Percentiles rank a stretch among this genome's conserved stretches.
These are phyloP conservation scores for Glonium stellatum DNA, from an alignment of 495 filamentous ascomycete genomes.

Conservation along the genomic window DNA sequence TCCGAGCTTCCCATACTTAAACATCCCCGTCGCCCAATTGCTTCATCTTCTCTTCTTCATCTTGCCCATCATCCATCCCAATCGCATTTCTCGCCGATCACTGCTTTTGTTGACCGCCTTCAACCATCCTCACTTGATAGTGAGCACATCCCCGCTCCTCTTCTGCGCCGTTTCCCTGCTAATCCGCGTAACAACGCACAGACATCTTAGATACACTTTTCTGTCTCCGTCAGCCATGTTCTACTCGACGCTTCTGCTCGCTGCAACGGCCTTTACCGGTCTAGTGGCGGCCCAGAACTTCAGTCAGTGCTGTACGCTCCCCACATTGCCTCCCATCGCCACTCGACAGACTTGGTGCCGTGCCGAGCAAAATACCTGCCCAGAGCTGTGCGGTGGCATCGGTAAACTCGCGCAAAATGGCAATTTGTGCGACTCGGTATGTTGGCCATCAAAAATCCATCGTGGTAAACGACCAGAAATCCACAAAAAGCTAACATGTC, in stretches of 20 bases:
- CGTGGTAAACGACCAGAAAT: background rate
- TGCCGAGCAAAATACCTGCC: slow-evolving; percentile 34
- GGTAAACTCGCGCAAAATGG: slow-evolving; percentile 14
- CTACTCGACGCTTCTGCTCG: slow-evolving; percentile 34
- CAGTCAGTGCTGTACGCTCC: slow-evolving; percentile 26
- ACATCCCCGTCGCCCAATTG: background rate
- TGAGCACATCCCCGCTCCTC: background rate
- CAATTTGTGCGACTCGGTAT: slow-evolving; percentile 36
- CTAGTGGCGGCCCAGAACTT: slow-evolving; percentile 34
- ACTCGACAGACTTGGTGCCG: slow-evolving; percentile 31
- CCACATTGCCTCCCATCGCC: slow-evolving; percentile 15
- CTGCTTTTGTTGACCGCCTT: background rate
- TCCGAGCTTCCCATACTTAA: background rate
- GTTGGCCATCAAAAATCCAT: slow-evolving; percentile 5
- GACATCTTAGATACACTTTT: slow-evolving; percentile 24
- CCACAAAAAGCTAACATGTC: background rate
- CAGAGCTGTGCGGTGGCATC: slow-evolving; percentile 34
- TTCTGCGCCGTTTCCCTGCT: slow-evolving; percentile 4
- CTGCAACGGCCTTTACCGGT: slow-evolving; percentile 31
- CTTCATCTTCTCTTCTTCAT: background rate
- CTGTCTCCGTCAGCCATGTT: slow-evolving; percentile 29
- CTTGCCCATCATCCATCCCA: background rate
- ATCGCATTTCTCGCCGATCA: background rate
- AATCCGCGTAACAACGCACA: slow-evolving; percentile 7
- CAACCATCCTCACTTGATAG: background rate